Base-by-base conservation (phyloP, 768 basidiomycete genomes). In the Artomyces pyxidatus region DNA sequence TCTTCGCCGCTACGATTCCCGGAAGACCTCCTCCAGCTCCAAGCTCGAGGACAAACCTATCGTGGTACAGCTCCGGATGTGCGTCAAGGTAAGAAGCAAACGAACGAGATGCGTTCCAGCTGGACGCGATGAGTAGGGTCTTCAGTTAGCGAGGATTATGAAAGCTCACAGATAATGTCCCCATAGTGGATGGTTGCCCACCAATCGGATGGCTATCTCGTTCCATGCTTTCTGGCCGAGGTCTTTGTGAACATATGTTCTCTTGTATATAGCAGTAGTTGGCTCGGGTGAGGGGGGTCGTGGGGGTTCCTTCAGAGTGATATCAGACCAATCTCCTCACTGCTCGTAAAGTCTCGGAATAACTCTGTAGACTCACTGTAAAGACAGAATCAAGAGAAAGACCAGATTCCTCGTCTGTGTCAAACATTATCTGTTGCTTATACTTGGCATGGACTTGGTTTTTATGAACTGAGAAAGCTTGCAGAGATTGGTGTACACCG, bases 11-110 rank as follows among this genome's bases (percentile, higher is more conserved):
- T 2, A 94, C 77, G 6, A 99, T 71, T 3, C 87, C 81, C 0
- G 96, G 96, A 6, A 98, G 70, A 2, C 83, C 95, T 1, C 90
- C 94, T 0, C 93, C 96, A 0, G 96, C 96, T 0, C 96, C 96
- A 0, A 98, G 77, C 63, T 99, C 96, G 1, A 97, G 71, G 0
- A 97, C 80, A 22, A 58, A 64, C 7, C 65, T 69, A 6, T 66
- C 65, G 0, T 56, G 57, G 39, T 78, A 81, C 0, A 84, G 55
- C 1, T 71, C 63, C 0, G 59, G 58, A 47, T 82, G 71, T 10
- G 65, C 62, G 52, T 88, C 85, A 2, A 89, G 69, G 60, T 81
- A 88, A 0, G 78, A 71, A 11, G 88, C 85, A 42, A 90, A 74
- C 0, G 82, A 75, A 4, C 83, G 69, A 2, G 86, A 79, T 2